phyloP scores from a whole-genome alignment of 2,329 filamentous ascomycete species.

The Sclerotinia minor region DNA sequence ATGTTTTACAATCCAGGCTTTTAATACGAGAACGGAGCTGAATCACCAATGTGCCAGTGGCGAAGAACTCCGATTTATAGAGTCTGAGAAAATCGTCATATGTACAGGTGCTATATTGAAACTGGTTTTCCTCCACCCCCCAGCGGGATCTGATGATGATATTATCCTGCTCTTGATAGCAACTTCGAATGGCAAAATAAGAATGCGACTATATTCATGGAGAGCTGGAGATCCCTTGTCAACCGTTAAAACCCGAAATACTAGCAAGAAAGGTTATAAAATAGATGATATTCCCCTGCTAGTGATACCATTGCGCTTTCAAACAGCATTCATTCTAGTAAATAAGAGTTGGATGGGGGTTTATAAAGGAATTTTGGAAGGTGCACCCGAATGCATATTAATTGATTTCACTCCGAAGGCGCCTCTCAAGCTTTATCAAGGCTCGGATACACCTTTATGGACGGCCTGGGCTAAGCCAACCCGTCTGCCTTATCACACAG shows the following conservation, averaged over 20 bases:
- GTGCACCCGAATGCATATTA: conserved; percentile 44
- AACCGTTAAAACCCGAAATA: conserved; percentile 49
- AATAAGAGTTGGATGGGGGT: conserved; percentile 60
- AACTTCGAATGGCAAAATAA: conserved; percentile 50
- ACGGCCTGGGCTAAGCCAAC: conserved; percentile 80
- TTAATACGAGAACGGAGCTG: conserved; percentile 58
- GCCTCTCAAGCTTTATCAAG: conserved; percentile 43
- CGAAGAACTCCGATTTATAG: conserved; percentile 59
- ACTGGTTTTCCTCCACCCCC: conserved; percentile 81
- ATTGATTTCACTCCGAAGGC: neutral
- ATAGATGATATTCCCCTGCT: conserved; percentile 63
- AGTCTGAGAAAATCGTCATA: conserved; percentile 39
- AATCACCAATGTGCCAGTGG: conserved; percentile 50
- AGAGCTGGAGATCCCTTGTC: conserved; percentile 52
- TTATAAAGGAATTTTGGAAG: conserved; percentile 55
- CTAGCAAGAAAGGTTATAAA: conserved; percentile 46
- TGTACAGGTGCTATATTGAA: conserved; percentile 77
- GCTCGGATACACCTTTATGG: conserved; percentile 62
- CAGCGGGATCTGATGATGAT: conserved; percentile 62
- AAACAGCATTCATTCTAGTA: conserved; percentile 70
- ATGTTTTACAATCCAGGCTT: conserved; percentile 69
- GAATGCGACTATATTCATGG: conserved; percentile 63
- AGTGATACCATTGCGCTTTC: conserved; percentile 69
- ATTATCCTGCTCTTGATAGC: conserved; percentile 74
- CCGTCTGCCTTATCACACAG: conserved; percentile 60